Conservation (phyloP, 75 land plant species). For the Picea sitchensis region DNA sequence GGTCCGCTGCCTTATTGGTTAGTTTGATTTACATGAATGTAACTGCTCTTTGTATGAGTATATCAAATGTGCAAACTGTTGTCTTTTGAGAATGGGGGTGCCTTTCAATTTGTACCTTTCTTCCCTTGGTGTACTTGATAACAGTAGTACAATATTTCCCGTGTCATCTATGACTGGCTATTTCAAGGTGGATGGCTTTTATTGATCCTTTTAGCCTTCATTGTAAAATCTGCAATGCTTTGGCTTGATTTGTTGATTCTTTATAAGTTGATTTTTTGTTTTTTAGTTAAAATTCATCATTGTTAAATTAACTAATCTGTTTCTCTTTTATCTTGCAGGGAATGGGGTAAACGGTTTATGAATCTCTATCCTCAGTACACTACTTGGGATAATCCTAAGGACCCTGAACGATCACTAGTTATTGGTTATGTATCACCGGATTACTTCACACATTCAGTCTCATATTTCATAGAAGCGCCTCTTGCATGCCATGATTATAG, state of each 20-base stretch:
- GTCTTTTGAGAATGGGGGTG: no score
- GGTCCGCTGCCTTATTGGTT: no score
- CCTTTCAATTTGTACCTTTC: no score
- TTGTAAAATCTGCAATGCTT: not conserved
- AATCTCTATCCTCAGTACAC: slow-evolving; percentile 68
- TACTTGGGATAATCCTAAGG: slow-evolving; percentile 86
- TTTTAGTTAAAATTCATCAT: not conserved
- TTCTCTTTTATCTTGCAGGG: slow-evolving; percentile 38
- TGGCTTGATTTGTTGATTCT: not conserved
- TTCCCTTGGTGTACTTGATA: not conserved
- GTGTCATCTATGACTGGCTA: not conserved
- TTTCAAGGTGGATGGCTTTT: not conserved
- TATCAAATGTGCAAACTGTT: not conserved
- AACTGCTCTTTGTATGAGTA: not conserved
- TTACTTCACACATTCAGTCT: slow-evolving; percentile 98
- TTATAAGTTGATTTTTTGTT: not conserved
- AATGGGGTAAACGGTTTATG: slow-evolving; percentile 94
- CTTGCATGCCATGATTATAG: slow-evolving; percentile 83
- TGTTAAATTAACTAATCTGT: not conserved
- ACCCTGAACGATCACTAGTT: slow-evolving; percentile 73
- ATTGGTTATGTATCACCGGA: slow-evolving; percentile 99
- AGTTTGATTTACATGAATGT: no score
- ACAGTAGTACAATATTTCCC: not conserved
- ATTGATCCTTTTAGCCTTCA: not conserved
- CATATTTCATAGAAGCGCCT: slow-evolving; percentile 98